A percentile compares a stretch with the other conserved stretches of the same genome.
phyloP scores from a whole-genome alignment of 75 land plant species.

The Cunninghamia lanceolata region DNA sequence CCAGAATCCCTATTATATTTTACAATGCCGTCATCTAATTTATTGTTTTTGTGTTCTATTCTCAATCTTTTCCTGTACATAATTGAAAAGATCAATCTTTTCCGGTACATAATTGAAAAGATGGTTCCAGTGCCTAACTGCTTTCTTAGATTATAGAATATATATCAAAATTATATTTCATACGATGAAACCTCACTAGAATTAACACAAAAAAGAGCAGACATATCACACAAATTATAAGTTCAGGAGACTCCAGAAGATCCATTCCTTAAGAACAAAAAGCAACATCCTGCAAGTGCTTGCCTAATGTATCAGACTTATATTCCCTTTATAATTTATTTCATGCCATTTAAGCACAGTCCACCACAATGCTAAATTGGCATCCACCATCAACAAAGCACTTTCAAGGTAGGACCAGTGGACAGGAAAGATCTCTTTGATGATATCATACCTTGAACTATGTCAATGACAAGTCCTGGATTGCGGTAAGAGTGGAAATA shows the following conservation, averaged over 20 bases:
- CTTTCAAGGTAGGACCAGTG: not conserved
- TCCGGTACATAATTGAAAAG: not conserved
- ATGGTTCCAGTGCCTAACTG: not conserved
- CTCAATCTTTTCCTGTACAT: not conserved
- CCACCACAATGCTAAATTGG: not conserved
- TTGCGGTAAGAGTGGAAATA: conserved; percentile 86
- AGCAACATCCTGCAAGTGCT: no score
- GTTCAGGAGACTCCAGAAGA: no score
- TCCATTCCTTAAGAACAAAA: no score
- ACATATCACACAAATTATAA: not conserved
- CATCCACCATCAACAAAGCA: not conserved
- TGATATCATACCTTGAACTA: conserved; percentile 67
- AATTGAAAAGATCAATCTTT: not conserved
- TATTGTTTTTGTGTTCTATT: not conserved
- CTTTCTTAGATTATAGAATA: not conserved
- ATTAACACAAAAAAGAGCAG: not conserved
- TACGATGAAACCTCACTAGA: not conserved
- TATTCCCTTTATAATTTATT: not conserved
- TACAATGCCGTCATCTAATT: not conserved
- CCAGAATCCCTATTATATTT: not conserved
- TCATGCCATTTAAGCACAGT: not conserved
- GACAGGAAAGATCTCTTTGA: not conserved
- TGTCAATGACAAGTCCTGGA: conserved; percentile 86
- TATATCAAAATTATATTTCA: not conserved
- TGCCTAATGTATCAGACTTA: no score